phyloP scores from a whole-genome alignment of 75 land plant species.

The Adiantum capillusveneris region DNA sequence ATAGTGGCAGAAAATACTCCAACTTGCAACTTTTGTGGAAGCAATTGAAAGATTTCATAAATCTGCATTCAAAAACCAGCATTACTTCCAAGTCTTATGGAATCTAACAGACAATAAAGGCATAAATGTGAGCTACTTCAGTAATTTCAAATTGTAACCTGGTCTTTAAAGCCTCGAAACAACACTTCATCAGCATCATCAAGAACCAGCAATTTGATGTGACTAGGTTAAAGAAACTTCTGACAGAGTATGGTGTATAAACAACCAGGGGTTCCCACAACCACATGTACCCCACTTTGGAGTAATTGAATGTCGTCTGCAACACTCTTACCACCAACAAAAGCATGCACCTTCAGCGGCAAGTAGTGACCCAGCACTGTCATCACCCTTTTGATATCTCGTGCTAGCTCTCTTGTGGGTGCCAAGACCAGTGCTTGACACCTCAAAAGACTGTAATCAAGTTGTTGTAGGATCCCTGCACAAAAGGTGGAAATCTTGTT shows the following conservation, averaged over 20 bases:
- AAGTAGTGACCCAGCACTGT: conserved; percentile 67
- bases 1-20: conserved; percentile 68
- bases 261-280: conserved; percentile 67
- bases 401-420: conserved; percentile 64
- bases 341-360: conserved; percentile 66
- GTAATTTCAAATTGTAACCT: conserved; percentile 26
- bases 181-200: conserved; percentile 87
- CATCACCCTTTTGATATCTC: conserved; percentile 74
- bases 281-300: conserved; percentile 56
- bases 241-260: conserved; percentile 50
- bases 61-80: conserved; percentile 22
- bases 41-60: conserved; percentile 51
- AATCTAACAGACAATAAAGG: background rate
- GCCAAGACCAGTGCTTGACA: conserved; percentile 33
- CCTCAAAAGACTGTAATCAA: background rate
- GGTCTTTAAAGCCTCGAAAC: conserved; percentile 71
- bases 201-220: conserved; percentile 46
- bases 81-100: background rate
- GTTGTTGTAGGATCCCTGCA: background rate
- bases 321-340: conserved; percentile 69
- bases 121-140: background rate
- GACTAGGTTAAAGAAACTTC: conserved; percentile 35
- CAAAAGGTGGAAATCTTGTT: conserved; percentile 55
- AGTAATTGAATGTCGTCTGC: conserved; percentile 52
- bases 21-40: conserved; percentile 48